Percentiles rank a stretch among this genome's conserved stretches.
Conservation (phyloP, 495 filamentous ascomycete species). For the Aspergillus sclerotioniger region DNA sequence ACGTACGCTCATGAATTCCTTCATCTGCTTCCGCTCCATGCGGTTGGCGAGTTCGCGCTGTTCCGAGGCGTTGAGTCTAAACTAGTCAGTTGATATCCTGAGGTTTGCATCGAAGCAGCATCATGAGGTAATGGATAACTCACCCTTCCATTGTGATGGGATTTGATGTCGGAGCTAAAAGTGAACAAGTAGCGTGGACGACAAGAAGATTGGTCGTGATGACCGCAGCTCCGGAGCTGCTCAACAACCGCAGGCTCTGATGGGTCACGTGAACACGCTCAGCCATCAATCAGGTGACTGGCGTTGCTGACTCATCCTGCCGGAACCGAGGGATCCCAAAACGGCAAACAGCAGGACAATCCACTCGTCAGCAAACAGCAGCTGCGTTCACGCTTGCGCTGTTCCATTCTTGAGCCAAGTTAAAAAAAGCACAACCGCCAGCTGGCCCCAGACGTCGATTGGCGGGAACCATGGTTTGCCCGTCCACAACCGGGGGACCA, state of each 20-base stretch:
- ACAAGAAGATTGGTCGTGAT: conserved; percentile 8
- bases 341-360: not conserved
- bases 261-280: conserved; percentile 8
- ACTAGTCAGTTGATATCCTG: conserved; percentile 22
- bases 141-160: conserved; percentile 46
- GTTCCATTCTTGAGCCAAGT: conserved; percentile 9
- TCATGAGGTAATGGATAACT: conserved; percentile 14
- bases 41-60: conserved; percentile 87
- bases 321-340: conserved; percentile 4
- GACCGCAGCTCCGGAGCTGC: conserved; percentile 29
- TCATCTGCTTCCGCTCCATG: conserved; percentile 96
- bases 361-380: not conserved
- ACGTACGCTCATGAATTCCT: conserved; percentile 94
- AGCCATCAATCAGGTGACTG: not conserved
- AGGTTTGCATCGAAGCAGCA: no score
- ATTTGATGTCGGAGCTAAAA: not conserved
- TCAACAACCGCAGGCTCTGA: conserved; percentile 32
- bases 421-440: conserved; percentile 21
- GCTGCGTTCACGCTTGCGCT: not conserved
- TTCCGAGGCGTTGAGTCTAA: conserved; percentile 71
- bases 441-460: conserved; percentile 9
- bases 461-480: conserved; percentile 13
- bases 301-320: not conserved
- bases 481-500: not conserved
- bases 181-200: not conserved